Conservation (phyloP, 441 rosid species). For the Theobroma grandiflorum region DNA sequence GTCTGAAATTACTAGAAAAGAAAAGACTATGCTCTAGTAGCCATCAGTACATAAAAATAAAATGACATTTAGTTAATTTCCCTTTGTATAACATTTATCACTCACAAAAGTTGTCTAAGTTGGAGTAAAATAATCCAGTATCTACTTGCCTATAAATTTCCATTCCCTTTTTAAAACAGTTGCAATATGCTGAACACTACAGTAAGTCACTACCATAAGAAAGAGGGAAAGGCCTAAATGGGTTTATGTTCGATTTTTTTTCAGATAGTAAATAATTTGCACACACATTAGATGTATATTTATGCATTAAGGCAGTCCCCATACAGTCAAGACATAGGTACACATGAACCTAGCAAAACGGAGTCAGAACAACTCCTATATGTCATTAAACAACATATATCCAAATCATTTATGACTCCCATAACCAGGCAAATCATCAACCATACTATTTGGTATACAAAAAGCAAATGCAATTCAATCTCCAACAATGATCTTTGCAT, state of each 20-base stretch:
- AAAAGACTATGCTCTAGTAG: background rate
- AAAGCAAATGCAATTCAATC: slow-evolving; percentile 1
- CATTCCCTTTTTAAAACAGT: no score
- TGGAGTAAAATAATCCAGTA: no score
- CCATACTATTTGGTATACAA: background rate
- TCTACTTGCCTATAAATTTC: no score
- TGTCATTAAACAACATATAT: background rate
- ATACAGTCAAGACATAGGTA: background rate
- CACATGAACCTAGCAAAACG: slow-evolving; percentile 2
- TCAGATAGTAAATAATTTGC: background rate
- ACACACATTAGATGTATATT: background rate
- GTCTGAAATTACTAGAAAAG: slow-evolving; percentile 7
- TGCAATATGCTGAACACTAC: no score
- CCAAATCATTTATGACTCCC: slow-evolving; percentile 12
- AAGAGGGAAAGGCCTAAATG: background rate
- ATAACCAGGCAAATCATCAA: background rate
- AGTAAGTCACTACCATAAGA: background rate
- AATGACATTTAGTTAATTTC: background rate
- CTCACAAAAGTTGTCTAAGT: no score
- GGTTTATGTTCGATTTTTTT: background rate
- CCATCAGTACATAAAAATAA: background rate
- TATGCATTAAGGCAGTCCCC: background rate
- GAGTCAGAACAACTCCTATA: background rate
- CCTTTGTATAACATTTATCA: background rate
- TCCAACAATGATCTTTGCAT: background rate